These are phyloP conservation scores for Arthrobotrys entomopaga DNA, from an alignment of 2,329 filamentous ascomycete genomes.

Conservation along the genomic window DNA sequence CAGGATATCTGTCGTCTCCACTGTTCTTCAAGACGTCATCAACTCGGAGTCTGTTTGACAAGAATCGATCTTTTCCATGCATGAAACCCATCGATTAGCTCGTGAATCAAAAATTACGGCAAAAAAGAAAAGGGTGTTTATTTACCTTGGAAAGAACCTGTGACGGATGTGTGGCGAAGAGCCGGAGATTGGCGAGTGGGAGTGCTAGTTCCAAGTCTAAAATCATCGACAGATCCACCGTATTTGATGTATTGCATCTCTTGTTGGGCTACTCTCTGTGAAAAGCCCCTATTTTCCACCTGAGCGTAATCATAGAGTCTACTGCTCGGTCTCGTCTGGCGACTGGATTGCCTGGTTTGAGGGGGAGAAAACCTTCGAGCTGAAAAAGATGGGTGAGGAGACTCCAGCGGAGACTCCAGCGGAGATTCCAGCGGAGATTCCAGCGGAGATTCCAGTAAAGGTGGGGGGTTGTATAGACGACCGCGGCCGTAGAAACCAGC, in stretches of 20 bases:
- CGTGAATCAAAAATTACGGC: neutral
- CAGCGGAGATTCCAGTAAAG: too few species aligned
- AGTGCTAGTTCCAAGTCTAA: neutral
- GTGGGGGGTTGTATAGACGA: too few species aligned
- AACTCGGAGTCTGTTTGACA: neutral
- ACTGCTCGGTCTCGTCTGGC: neutral
- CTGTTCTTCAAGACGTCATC: constrained; percentile 11
- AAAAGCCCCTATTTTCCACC: neutral
- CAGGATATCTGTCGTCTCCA: constrained; percentile 16
- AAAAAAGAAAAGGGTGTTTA: neutral
- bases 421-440: too few species aligned
- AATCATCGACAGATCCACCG: neutral
- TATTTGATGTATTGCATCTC: neutral
- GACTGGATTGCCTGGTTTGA: too few species aligned
- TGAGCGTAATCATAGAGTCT: neutral
- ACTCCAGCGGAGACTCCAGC: too few species aligned
- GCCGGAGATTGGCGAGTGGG: too few species aligned
- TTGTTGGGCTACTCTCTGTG: neutral
- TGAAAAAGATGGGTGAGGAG: too few species aligned
- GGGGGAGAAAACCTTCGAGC: too few species aligned
- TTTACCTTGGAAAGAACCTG: neutral
- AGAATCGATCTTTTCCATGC: neutral
- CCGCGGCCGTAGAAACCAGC: too few species aligned
- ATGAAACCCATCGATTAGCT: neutral
- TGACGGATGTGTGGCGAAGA: neutral